These are phyloP conservation scores for Apiospora pterosperma DNA, from an alignment of 2,329 filamentous ascomycete species.

Conservation along the genomic window DNA sequence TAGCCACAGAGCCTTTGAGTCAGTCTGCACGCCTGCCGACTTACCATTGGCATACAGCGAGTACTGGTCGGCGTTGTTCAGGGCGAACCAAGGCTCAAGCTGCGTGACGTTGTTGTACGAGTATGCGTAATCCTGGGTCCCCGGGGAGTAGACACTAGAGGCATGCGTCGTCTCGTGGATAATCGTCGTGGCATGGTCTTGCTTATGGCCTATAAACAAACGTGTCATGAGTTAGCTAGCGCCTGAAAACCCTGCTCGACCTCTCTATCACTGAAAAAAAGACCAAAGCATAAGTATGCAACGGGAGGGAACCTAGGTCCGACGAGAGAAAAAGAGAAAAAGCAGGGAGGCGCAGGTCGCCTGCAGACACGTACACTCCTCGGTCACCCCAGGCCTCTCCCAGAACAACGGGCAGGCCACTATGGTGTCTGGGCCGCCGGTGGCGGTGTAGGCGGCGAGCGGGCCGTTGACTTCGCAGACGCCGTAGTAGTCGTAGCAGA, in stretches of 20 bases:
- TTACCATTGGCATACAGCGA: constrained; percentile 19
- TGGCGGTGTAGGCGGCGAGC: constrained; percentile 18
- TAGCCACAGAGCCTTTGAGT: background rate
- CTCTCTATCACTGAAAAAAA: background rate
- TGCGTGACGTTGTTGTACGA: constrained; percentile 16
- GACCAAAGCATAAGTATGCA: too few relatives aligned
- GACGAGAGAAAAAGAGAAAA: too few relatives aligned
- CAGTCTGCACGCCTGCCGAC: background rate
- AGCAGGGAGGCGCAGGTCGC: too few relatives aligned
- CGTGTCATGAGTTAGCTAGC: background rate
- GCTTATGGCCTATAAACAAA: constrained; percentile 13
- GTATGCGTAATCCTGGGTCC: constrained; percentile 17
- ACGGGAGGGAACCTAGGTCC: too few relatives aligned
- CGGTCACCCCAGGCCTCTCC: constrained; percentile 14
- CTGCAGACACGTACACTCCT: background rate
- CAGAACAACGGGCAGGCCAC: constrained; percentile 20
- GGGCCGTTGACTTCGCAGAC: constrained; percentile 15
- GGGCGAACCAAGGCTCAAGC: constrained; percentile 10
- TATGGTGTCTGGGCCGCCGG: constrained; percentile 11
- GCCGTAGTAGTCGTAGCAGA: constrained; percentile 17
- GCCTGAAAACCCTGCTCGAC: background rate
- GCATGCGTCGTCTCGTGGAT: constrained; percentile 21
- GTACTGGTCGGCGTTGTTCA: constrained; percentile 19
- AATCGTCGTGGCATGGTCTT: constrained; percentile 18
- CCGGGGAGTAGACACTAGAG: constrained; percentile 14